phyloP scores from a whole-genome alignment of 495 filamentous ascomycete genomes.

The Xylaria scruposa region DNA sequence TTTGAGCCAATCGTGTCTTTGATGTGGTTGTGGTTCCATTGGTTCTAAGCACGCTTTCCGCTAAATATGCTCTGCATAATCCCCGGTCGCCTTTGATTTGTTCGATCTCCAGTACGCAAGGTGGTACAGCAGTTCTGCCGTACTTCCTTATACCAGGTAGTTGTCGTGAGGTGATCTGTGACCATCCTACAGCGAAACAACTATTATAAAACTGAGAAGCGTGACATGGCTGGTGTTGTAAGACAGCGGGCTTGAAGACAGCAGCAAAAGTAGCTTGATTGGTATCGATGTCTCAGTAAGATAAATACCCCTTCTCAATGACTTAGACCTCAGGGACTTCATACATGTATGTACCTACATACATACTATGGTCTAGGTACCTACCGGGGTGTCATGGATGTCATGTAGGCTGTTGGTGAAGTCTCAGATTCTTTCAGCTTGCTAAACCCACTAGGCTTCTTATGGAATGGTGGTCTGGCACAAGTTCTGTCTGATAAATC shows the following conservation, averaged over 20 bases:
- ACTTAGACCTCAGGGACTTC: not conserved
- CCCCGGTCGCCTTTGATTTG: slow-evolving; percentile 20
- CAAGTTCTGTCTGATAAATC: slow-evolving; percentile 5
- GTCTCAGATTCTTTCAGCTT: slow-evolving; percentile 16
- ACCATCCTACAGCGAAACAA: not conserved
- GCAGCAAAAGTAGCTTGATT: not conserved
- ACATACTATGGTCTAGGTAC: not conserved
- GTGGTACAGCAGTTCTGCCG: slow-evolving; percentile 27
- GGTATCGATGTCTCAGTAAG: not conserved
- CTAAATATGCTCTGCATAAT: slow-evolving; percentile 19
- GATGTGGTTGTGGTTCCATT: slow-evolving; percentile 9
- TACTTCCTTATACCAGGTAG: not conserved
- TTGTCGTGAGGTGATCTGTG: slow-evolving; percentile 13
- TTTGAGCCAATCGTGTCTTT: slow-evolving; percentile 19
- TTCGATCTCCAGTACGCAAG: not conserved
- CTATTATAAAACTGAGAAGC: not conserved
- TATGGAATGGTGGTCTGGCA: slow-evolving; percentile 11
- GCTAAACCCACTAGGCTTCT: slow-evolving; percentile 7
- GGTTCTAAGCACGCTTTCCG: slow-evolving; percentile 6
- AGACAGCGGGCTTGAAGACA: not conserved
- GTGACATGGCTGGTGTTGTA: not conserved
- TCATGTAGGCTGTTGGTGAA: slow-evolving; percentile 10
- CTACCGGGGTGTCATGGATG: not conserved
- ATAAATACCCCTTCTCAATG: not conserved
- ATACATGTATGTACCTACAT: too few species aligned